Evolutionary conservation across 2,329 filamentous ascomycete genomes (phyloP).

Genomic region (Aureobasidium zeae): DNA sequence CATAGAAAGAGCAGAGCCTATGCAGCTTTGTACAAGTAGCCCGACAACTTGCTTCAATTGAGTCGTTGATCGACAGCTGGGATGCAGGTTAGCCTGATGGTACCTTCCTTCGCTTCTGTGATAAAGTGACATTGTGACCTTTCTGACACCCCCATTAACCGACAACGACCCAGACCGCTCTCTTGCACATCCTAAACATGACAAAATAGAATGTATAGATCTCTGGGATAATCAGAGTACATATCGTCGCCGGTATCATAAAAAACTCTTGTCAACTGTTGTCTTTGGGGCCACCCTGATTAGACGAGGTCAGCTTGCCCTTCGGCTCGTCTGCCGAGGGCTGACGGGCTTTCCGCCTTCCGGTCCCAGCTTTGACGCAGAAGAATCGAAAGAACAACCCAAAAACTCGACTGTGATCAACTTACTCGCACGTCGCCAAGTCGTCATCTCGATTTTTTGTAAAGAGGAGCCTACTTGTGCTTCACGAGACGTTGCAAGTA

Average conservation of each 20-base stretch:
- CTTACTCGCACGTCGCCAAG: neutral
- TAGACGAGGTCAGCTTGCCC: neutral
- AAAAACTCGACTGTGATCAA: neutral
- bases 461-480: slow-evolving; percentile 3
- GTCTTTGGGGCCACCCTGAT: slow-evolving; percentile 2
- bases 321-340: slow-evolving; percentile 9
- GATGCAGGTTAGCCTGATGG: too few relatives aligned
- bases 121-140: too few relatives aligned
- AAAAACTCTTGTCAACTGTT: neutral
- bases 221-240: too few relatives aligned
- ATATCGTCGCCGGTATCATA: too few relatives aligned
- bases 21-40: too few relatives aligned
- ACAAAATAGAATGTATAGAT: too few relatives aligned
- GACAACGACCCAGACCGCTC: too few relatives aligned
- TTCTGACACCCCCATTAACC: too few relatives aligned
- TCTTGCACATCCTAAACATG: too few relatives aligned
- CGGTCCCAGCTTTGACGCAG: slow-evolving; percentile 8
- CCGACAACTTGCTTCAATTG: too few relatives aligned
- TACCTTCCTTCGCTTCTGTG: too few relatives aligned
- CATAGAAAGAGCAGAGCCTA: neutral
- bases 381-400: neutral
- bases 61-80: too few relatives aligned
- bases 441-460: slow-evolving; percentile 7
- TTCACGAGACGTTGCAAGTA: neutral
- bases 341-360: slow-evolving; percentile 13